phyloP scores from a whole-genome alignment of 2,329 filamentous ascomycete species.

The Fusarium dimerum region DNA sequence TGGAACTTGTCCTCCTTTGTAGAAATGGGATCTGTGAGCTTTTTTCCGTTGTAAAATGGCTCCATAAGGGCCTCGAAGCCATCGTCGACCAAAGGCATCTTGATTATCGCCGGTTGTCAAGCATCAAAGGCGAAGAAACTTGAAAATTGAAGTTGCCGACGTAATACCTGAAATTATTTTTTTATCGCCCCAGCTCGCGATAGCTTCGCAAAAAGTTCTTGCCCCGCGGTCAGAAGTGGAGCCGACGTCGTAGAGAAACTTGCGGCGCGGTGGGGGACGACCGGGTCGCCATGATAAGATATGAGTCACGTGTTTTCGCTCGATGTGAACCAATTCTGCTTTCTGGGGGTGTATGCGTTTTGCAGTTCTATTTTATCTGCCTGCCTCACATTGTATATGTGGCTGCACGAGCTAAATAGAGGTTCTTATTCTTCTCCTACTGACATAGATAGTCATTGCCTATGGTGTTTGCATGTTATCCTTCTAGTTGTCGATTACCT shows the following conservation, averaged over 20 bases:
- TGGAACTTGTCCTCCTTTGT: slow-evolving; percentile 91
- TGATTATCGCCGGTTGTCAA: slow-evolving; percentile 34
- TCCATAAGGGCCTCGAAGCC: slow-evolving; percentile 67
- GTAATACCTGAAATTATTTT: slow-evolving; percentile 21
- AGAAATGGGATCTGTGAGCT: slow-evolving; percentile 64
- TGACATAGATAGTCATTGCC: no score
- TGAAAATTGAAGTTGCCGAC: slow-evolving; percentile 8
- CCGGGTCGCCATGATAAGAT: slow-evolving; percentile 13
- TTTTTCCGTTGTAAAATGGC: slow-evolving; percentile 69
- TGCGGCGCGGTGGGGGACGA: slow-evolving; percentile 33
- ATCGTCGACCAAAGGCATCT: slow-evolving; percentile 59
- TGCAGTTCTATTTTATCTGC: no score
- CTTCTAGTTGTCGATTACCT: no score
- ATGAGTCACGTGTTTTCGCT: slow-evolving; percentile 22
- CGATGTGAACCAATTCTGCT: no score
- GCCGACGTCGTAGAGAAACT: slow-evolving; percentile 15
- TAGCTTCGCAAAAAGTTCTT: slow-evolving; percentile 36
- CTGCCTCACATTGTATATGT: no score
- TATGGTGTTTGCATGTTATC: no score
- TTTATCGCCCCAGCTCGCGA: slow-evolving; percentile 23
- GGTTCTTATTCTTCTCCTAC: no score
- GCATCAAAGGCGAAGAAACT: slow-evolving; percentile 30
- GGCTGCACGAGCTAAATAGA: no score
- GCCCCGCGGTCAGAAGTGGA: slow-evolving; percentile 32
- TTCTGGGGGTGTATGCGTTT: no score